These are phyloP conservation scores for Gossypium stocksii DNA, from an alignment of 345 rosid genomes.

Conservation along the genomic window DNA sequence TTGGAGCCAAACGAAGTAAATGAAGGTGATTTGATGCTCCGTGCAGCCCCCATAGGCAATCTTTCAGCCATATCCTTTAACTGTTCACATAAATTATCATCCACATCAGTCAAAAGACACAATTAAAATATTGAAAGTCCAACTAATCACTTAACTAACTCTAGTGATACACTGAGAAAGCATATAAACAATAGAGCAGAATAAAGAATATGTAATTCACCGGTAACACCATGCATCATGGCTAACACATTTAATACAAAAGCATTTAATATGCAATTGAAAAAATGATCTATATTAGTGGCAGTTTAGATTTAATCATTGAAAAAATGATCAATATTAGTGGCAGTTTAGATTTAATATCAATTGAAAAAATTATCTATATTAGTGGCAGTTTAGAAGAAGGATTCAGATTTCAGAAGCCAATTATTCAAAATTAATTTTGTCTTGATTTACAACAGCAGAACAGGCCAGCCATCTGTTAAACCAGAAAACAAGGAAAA, in stretches of 20 bases:
- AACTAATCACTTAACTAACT: not conserved
- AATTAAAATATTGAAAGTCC: not conserved
- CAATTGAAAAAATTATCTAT: not conserved
- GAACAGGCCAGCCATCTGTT: not conserved
- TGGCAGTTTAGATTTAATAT: not conserved
- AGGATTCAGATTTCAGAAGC: not conserved
- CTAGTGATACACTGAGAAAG: not conserved
- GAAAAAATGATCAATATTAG: not conserved
- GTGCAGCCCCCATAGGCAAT: constrained; percentile 59
- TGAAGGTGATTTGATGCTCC: constrained; percentile 48
- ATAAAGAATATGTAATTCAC: not conserved
- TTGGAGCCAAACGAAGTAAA: constrained; percentile 57
- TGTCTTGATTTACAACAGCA: too few species aligned
- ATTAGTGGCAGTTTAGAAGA: not conserved
- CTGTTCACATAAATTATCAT: constrained; percentile 31
- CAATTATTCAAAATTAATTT: too few species aligned
- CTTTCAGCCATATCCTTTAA: constrained; percentile 92
- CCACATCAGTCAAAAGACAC: constrained; percentile 19
- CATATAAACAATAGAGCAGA: not conserved
- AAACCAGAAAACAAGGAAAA: not conserved
- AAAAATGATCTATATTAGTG: too few species aligned
- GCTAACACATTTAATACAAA: not conserved
- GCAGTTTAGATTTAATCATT: not conserved
- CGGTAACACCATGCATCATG: not conserved
- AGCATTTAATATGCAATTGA: not conserved